phyloP scores from a whole-genome alignment of 805 yeast genomes.

The Teunomyces lycoperdinae region DNA sequence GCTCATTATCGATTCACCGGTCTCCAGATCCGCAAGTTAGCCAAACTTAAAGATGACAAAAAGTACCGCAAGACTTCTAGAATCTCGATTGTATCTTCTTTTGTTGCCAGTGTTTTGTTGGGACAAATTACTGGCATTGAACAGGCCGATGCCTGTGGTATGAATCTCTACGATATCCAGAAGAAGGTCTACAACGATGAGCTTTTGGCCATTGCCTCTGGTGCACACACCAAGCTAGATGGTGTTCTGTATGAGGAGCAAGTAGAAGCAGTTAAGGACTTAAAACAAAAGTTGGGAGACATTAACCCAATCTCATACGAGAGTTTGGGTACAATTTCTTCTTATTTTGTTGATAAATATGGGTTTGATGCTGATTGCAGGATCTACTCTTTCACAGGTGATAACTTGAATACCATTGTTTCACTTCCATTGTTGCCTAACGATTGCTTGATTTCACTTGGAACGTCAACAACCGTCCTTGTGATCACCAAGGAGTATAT shows the following conservation, averaged over 20 bases:
- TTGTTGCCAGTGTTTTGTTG: constrained; percentile 66
- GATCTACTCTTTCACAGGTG: constrained; percentile 83
- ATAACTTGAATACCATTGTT: constrained; percentile 83
- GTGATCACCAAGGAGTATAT: constrained; percentile 73
- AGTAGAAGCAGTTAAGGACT: constrained; percentile 32
- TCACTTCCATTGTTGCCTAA: constrained; percentile 74
- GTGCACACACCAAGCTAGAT: constrained; percentile 46
- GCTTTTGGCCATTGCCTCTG: constrained; percentile 54
- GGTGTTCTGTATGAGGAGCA: constrained; percentile 19
- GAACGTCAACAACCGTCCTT: constrained; percentile 88
- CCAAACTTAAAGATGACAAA: constrained; percentile 49
- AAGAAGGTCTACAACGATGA: constrained; percentile 53
- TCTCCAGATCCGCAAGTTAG: constrained; percentile 78
- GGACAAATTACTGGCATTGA: constrained; percentile 68
- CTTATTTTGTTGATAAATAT: constrained; percentile 62
- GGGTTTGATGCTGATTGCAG: constrained; percentile 58
- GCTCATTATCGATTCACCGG: constrained; percentile 92
- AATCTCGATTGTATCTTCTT: constrained; percentile 76
- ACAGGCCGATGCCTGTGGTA: constrained; percentile 88
- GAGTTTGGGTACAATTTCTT: constrained; percentile 50
- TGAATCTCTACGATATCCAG: constrained; percentile 79
- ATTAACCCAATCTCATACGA: constrained; percentile 51
- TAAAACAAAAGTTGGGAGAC: constrained; percentile 52
- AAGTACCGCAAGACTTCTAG: constrained; percentile 55
- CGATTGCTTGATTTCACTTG: constrained; percentile 79